phyloP scores from a whole-genome alignment of 179 eudicot species.

The Beta macrorhiza region DNA sequence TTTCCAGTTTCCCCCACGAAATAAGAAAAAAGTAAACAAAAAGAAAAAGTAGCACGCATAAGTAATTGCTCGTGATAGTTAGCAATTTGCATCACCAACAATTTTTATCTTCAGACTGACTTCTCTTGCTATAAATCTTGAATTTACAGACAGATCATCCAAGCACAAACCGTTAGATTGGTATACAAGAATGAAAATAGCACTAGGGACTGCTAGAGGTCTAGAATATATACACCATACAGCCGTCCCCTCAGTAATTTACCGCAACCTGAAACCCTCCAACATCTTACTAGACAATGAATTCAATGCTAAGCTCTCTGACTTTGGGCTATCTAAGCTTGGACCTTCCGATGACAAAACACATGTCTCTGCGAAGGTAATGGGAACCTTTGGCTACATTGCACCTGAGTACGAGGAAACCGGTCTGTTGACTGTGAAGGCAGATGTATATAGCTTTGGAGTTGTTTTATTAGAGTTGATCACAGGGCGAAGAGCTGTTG shows the following conservation, averaged over 20 bases:
- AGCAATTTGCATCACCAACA: neutral
- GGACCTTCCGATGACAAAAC: slow-evolving; percentile 51
- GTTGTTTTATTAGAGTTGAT: slow-evolving; percentile 64
- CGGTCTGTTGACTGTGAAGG: slow-evolving; percentile 54
- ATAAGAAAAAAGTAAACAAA: too few relatives aligned
- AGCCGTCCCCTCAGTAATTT: slow-evolving; percentile 63
- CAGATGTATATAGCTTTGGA: slow-evolving; percentile 71
- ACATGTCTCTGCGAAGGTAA: slow-evolving; percentile 47
- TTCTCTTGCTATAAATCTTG: neutral
- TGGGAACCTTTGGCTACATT: slow-evolving; percentile 61
- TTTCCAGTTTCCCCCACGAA: too few relatives aligned
- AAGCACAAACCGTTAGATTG: slow-evolving; percentile 43
- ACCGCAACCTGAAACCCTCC: slow-evolving; percentile 56
- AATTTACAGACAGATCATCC: slow-evolving; percentile 11
- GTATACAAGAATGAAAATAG: slow-evolving; percentile 61
- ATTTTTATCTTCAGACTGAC: neutral
- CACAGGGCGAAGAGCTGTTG: slow-evolving; percentile 61
- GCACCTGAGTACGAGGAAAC: slow-evolving; percentile 68
- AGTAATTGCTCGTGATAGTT: too few relatives aligned
- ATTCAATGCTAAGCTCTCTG: slow-evolving; percentile 60
- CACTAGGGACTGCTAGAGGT: slow-evolving; percentile 57
- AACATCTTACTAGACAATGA: slow-evolving; percentile 59
- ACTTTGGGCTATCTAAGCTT: slow-evolving; percentile 66
- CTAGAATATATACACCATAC: slow-evolving; percentile 59
- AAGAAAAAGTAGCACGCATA: neutral